Evolutionary conservation across 495 filamentous ascomycete species (phyloP), one percentile per base, ranked within the genome.

Genomic region (Parachaetomium inaequale): DNA sequence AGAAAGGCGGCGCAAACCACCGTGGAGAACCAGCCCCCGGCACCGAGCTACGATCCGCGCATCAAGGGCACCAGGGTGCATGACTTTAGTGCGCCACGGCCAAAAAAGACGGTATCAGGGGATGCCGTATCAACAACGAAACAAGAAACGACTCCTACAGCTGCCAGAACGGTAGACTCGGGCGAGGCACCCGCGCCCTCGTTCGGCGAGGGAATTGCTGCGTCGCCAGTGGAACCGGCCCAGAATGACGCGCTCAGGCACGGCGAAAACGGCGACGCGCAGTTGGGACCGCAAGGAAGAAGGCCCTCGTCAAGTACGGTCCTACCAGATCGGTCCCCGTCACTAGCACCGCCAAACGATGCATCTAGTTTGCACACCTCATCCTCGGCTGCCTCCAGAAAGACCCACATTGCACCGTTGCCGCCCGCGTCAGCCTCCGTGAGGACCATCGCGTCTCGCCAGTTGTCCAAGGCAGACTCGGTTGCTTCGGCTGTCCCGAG

Each of bases 21-120:
- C 6, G 70, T 74, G 4, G 78, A 81, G 28, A 70, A 79, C 12
- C 77, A 81, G 52, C 70, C 83, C 29, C 72, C 68, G 2, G 69
- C 75, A 29, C 72, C 76, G 10, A 68, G 56, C 61, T 93, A 92
- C 66, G 92, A 96, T 68, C 91, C 91, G 19, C 76, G 92, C 45
- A 97, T 97, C 66, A 83, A 84, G 45, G 92, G 92, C 29, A 93
- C 87, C 11, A 82, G 86, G 34, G 84, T 97, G 8, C 92, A 97
- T 74, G 92, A 97, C 72, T 97, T 97, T 64, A 93, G 89, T 66
- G 90, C 87, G 1, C 92, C 92, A 11, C 79, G 91, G 38, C 81
- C 84, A n/a, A 84, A 81, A 53, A 78, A 84, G 49, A 78, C 81
- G 59, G 62, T 83, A 0, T 67, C 74, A 59, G 62, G 10, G 14